Base-by-base conservation (phyloP, 1,284 basidiomycete genomes). In the Peniophora sp. region DNA sequence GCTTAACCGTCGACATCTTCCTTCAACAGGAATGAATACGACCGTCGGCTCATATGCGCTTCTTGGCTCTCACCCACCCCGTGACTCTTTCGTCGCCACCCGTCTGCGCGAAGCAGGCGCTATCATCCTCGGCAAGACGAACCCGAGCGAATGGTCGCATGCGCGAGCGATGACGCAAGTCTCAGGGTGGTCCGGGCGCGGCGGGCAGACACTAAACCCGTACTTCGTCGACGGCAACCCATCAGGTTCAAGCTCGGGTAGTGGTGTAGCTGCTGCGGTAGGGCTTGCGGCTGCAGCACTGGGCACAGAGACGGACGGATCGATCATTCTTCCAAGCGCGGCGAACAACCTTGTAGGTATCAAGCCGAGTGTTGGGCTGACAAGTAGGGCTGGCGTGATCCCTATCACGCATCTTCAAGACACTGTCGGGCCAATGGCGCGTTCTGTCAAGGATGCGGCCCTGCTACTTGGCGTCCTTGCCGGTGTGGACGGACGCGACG, bases 21-120 rank as follows among this genome's bases (percentile, higher is more conserved):
- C n/a, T n/a, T n/a, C n/a, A n/a, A n/a, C n/a, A 79, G 82, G 84
- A 0, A 78, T 86, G 81, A 83, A 87, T 56, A 82, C 79, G 0
- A 81, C 79, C 1, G 78, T 75, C 45, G 82, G 82, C 1, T 82
- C 81, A 0, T 82, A 75, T 56, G 72, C 73, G 9, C 69, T 85
- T 2, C 63, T 82, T 3, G 70, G 69, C 2, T 83, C 81, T 0
- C 63, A 85, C 36, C 77, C 83, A 3, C 79, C 79, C 0, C 70
- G 74, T 16, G 85, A 88, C 59, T 78, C 85, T 2, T 75, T 74
- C 0, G 78, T 85, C 3, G 76, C 81, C 0, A 76, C 75, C 43
- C 73, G 71, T 32, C 71, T 88, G 9, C 73, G 84, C 1, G 69
- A 68, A 44, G 84, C 84, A 2, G 85, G 85, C 2, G 84, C 84